Evolutionary conservation across 257 asterid species (phyloP).

Genomic region (Linaria vulgaris): DNA sequence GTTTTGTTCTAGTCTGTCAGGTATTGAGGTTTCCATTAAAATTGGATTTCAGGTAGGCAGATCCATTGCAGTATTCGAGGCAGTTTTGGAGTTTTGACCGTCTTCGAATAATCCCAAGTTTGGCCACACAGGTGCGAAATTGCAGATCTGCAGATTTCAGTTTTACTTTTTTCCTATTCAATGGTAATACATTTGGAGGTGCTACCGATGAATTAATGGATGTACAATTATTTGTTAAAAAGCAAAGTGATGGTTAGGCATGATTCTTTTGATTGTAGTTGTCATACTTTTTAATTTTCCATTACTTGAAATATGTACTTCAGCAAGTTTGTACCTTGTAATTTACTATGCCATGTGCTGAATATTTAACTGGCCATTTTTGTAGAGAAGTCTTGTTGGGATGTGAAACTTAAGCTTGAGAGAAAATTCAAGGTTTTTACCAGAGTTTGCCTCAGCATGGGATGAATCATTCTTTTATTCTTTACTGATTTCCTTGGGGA

Average conservation of each 20-base stretch:
- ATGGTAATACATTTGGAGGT: background rate
- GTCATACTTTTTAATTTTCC: background rate
- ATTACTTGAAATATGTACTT: background rate
- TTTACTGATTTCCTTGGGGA: no score
- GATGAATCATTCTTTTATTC: no score
- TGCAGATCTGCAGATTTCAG: slow-evolving; percentile 8
- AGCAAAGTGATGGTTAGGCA: background rate
- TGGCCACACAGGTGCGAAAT: background rate
- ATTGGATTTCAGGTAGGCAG: background rate
- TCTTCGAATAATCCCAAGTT: background rate
- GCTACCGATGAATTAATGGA: background rate
- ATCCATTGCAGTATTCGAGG: slow-evolving; percentile 5
- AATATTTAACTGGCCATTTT: no score
- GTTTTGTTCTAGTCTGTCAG: slow-evolving; percentile 19
- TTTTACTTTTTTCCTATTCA: background rate
- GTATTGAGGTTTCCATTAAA: slow-evolving; percentile 3
- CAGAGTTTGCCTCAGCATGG: no score
- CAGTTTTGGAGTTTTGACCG: slow-evolving; percentile 7
- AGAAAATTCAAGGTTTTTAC: no score
- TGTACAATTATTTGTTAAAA: background rate
- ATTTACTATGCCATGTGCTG: no score
- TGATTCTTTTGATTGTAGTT: background rate
- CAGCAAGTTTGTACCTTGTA: no score
- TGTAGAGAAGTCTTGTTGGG: no score
- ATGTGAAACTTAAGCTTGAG: no score